phyloP scores from a whole-genome alignment of 805 yeast species.

The Candida coleopterorum region DNA sequence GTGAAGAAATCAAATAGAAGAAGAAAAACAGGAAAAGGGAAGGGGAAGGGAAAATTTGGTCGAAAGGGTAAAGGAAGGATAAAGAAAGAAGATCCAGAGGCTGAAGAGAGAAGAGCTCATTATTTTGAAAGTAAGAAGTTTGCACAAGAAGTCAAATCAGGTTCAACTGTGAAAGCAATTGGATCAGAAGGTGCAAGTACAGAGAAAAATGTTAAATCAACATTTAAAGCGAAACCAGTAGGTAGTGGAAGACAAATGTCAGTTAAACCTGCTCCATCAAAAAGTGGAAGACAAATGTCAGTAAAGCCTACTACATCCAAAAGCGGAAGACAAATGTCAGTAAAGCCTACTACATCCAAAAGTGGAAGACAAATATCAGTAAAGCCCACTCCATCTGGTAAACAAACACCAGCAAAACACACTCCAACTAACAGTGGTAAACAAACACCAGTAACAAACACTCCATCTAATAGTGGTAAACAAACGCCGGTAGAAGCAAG shows the following conservation, averaged over 20 bases:
- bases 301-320: too few relatives aligned
- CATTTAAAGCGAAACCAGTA: background rate
- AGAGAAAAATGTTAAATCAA: background rate
- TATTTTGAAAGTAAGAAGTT: conserved; percentile 29
- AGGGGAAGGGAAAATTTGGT: conserved; percentile 10
- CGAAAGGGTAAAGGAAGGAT: conserved; percentile 12
- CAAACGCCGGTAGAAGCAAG: background rate
- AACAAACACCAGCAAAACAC: background rate
- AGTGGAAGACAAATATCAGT: conserved; percentile 1
- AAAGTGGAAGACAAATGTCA: too few relatives aligned
- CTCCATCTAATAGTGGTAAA: background rate
- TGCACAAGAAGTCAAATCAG: conserved; percentile 30
- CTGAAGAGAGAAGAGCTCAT: conserved; percentile 35
- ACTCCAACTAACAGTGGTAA: conserved; percentile 1
- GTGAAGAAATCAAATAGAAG: conserved; percentile 24
- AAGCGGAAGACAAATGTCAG: too few relatives aligned
- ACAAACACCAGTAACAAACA: background rate
- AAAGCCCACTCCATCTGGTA: conserved; percentile 2
- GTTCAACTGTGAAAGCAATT: conserved; percentile 34
- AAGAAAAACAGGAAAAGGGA: conserved; percentile 29
- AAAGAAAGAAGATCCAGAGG: conserved; percentile 22
- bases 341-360: too few relatives aligned
- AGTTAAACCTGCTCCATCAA: background rate
- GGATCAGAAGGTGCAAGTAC: conserved; percentile 20
- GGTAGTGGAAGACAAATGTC: conserved; percentile 2